Base-by-base conservation (phyloP, 1,139 yeast genomes). In the Blastobotrys indianensis region DNA sequence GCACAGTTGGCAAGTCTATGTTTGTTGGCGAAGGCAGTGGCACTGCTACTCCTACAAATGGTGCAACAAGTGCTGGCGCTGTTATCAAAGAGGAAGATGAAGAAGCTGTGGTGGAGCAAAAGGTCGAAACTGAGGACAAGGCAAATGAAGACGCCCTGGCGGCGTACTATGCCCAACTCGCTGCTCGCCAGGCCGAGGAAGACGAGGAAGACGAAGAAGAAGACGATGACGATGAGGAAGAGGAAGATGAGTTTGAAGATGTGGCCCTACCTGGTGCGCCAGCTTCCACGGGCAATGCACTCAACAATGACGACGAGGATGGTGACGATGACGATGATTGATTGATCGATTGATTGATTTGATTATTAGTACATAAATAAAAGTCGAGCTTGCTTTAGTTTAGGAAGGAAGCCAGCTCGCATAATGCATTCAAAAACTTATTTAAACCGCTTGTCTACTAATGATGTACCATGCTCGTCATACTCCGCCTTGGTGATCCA, bases 81-180 rank as follows among this genome's bases (percentile, higher is more conserved):
- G 36, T 16, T 25, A 31, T n/a, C 10, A 75, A 69, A 15, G 77
- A 73, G 11, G 74, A 71, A 13, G 74, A 51, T 1, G 55, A 49
- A 13, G 56, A 52, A 16, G 54, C 49, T 9, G 53, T 48, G 6
- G 58, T 53, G 16, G 54, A 49, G 7, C 58, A 51, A 8, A 53
- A 47, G 20, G 57, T 47, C 23, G 52, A 51, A 16, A 51, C 48
- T 15, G 58, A 55, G 35, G 58, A 53, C 37, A 52, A 52, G 42
- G 74, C 73, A 36, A 65, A 50, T 73, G 84, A 82, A 59, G 86
- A 82, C 57, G 88, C 86, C 1, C 73, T 85, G 66, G 85, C 88
- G 1, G 86, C 86, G 0, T 85, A 82, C 62, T 85, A 84, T 62
- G 86, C 84, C 4, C 80, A 80, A 55, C 73, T 82, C 62, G 85